Conservation (phyloP, 106 monocot genomes). For the Amphibolis antarctica region DNA sequence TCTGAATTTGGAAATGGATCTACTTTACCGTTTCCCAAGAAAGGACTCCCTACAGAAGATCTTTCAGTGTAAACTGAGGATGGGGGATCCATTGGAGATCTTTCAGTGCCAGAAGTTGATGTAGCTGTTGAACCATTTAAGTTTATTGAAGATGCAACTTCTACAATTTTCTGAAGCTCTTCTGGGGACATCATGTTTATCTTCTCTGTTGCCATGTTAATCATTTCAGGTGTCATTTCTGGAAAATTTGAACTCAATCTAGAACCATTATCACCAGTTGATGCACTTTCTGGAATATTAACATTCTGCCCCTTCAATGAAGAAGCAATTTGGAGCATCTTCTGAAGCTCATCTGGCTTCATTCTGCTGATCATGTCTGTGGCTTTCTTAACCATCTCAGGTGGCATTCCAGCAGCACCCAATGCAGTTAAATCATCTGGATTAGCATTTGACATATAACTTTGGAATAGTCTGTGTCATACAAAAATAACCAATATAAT, state of each 20-base stretch:
- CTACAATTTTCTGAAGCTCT: conserved; percentile 62
- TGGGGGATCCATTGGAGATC: conserved; percentile 11
- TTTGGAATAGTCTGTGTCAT: conserved; percentile 64
- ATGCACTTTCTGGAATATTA: background rate
- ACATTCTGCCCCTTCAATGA: conserved; percentile 36
- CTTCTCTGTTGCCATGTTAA: conserved; percentile 72
- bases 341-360: conserved; percentile 94
- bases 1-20: conserved; percentile 11
- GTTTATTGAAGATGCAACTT: conserved; percentile 46
- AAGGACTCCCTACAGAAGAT: background rate
- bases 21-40: conserved; percentile 13
- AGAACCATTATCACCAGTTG: conserved; percentile 13
- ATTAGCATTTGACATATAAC: conserved; percentile 50
- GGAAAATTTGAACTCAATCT: conserved; percentile 27
- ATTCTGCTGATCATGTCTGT: conserved; percentile 66
- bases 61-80: conserved; percentile 18
- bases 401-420: conserved; percentile 52
- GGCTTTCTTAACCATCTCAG: conserved; percentile 71
- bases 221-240: conserved; percentile 84
- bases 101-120: conserved; percentile 3
- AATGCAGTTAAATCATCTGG: conserved; percentile 44
- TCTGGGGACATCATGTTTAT: conserved; percentile 77
- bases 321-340: conserved; percentile 72
- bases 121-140: conserved; percentile 9
- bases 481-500: conserved; percentile 8